phyloP scores from a whole-genome alignment of 75 land plant genomes.

The Adiantum capillusveneris region DNA sequence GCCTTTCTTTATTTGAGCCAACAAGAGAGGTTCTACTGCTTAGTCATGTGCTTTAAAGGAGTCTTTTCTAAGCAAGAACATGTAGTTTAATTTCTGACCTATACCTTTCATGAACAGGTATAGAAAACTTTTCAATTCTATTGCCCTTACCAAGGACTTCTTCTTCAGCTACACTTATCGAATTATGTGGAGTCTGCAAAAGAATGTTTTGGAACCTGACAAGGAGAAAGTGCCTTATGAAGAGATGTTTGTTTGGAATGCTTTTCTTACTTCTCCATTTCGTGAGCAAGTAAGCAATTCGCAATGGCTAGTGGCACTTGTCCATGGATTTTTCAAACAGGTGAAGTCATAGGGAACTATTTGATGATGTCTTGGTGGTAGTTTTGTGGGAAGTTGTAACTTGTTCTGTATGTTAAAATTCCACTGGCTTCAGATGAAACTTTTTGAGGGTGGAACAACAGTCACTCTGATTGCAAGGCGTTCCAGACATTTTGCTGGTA shows the following conservation, averaged over 20 bases:
- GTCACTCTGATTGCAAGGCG: constrained; percentile 78
- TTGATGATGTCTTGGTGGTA: too few species aligned
- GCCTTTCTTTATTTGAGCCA: too few species aligned
- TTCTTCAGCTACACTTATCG: constrained; percentile 81
- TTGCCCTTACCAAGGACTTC: constrained; percentile 88
- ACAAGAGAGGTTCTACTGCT: too few species aligned
- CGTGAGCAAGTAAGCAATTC: constrained; percentile 57
- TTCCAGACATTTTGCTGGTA: constrained; percentile 84
- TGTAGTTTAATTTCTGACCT: too few species aligned
- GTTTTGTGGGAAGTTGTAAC: too few species aligned
- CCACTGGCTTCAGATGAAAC: constrained; percentile 32
- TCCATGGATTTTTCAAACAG: constrained; percentile 84
- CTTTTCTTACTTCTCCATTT: constrained; percentile 57
- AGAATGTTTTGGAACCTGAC: constrained; percentile 38
- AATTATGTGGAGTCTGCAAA: constrained; percentile 68
- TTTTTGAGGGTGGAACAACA: constrained; percentile 8
- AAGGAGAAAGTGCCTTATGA: constrained; percentile 43
- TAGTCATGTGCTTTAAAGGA: too few species aligned
- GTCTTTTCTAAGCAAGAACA: too few species aligned
- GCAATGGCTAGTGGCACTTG: constrained; percentile 70
- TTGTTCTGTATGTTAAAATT: too few species aligned
- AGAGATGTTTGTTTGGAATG: constrained; percentile 90
- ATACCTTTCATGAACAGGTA: constrained; percentile 32
- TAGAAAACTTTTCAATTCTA: constrained; percentile 63
- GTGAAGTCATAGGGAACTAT: too few species aligned